phyloP scores from a whole-genome alignment of 176 grass and related monocot species.

The Bonia amplexicaulis region DNA sequence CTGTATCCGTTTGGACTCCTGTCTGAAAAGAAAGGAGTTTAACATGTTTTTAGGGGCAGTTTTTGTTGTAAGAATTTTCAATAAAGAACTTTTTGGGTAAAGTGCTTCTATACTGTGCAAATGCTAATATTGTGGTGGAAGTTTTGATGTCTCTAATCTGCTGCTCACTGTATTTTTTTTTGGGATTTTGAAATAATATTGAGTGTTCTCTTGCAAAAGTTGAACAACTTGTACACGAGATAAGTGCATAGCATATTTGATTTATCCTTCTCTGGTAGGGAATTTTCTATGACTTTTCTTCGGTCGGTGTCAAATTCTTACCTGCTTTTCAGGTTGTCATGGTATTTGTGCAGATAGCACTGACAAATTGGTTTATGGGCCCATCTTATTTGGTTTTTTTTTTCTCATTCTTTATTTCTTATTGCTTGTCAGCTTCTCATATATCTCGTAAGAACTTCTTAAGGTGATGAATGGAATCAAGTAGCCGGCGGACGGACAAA shows the following conservation, averaged over 20 bases:
- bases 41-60: neutral
- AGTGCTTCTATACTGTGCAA: neutral
- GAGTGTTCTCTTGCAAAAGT: neutral
- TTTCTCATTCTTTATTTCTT: neutral
- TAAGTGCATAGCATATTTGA: neutral
- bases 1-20: slow-evolving; percentile 43
- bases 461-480: neutral
- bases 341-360: neutral
- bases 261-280: neutral
- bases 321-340: neutral
- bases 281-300: neutral
- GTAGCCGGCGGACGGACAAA: neutral
- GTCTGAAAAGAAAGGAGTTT: neutral
- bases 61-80: slow-evolving; percentile 12
- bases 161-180: neutral
- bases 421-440: neutral
- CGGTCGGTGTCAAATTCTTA: neutral
- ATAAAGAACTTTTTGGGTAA: neutral
- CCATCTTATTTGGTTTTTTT: neutral
- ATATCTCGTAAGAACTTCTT: neutral
- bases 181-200: neutral
- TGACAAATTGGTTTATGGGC: neutral
- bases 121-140: neutral
- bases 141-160: neutral
- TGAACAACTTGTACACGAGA: neutral